Percentiles rank a stretch among this genome's conserved stretches.
Conservation (phyloP, 2,329 filamentous ascomycete species). For the Proliferodiscus dingleyae region DNA sequence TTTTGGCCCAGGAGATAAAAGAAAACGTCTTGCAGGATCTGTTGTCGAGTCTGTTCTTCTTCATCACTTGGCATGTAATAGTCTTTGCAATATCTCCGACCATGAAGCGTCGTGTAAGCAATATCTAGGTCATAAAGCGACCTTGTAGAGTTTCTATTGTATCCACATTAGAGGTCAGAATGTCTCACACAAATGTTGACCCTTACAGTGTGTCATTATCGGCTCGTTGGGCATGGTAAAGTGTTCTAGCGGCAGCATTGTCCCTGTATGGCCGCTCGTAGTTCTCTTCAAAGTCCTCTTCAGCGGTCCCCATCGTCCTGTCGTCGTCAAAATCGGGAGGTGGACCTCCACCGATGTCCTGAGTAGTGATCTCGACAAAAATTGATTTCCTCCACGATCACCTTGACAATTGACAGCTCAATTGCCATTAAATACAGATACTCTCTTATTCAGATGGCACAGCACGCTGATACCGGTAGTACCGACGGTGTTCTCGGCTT, state of each 20-base stretch:
- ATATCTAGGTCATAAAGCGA: slow-evolving; percentile 29
- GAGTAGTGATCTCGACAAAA: neutral
- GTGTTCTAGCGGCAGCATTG: slow-evolving; percentile 6
- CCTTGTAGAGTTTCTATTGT: slow-evolving; percentile 27
- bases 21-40: slow-evolving; percentile 27
- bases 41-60: slow-evolving; percentile 27
- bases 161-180: neutral
- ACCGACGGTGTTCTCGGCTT: neutral
- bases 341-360: neutral
- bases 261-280: neutral
- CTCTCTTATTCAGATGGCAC: neutral
- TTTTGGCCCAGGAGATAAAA: slow-evolving; percentile 24
- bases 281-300: neutral
- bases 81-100: slow-evolving; percentile 44
- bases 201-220: slow-evolving; percentile 15
- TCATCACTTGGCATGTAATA: slow-evolving; percentile 35
- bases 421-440: neutral
- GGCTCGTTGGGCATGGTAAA: slow-evolving; percentile 6
- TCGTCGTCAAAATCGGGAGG: neutral
- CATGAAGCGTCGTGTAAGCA: slow-evolving; percentile 41
- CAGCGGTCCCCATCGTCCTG: neutral
- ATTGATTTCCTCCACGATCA: neutral
- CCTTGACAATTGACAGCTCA: neutral
- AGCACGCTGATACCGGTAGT: neutral
- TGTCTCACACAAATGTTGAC: neutral